Conservation (phyloP, 805 yeast genomes). For the Ogataea minuta region DNA sequence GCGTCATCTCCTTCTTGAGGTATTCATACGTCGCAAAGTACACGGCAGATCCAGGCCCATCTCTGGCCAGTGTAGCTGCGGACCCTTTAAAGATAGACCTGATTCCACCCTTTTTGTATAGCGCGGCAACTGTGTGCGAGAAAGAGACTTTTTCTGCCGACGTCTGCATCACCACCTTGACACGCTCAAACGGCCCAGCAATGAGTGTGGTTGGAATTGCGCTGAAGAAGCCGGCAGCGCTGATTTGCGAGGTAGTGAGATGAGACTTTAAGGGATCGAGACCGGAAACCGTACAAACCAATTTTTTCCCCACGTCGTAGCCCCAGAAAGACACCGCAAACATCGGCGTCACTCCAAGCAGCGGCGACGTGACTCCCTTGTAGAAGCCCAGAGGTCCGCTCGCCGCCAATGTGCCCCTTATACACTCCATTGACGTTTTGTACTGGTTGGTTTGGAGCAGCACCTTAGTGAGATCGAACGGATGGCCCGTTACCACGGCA, state of each 20-base stretch:
- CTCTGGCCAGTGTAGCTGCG: slow-evolving; percentile 88
- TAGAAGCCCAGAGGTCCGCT: slow-evolving; percentile 83
- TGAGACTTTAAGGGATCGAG: slow-evolving; percentile 32
- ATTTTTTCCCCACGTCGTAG: slow-evolving; percentile 84
- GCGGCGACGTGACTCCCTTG: slow-evolving; percentile 91
- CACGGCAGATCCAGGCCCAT: slow-evolving; percentile 95
- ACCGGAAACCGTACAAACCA: slow-evolving; percentile 51
- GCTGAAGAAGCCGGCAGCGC: slow-evolving; percentile 90
- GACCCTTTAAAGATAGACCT: slow-evolving; percentile 88
- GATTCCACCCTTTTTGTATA: slow-evolving; percentile 79
- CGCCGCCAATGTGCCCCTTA: slow-evolving; percentile 62
- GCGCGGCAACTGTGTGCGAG: slow-evolving; percentile 57
- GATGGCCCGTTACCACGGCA: slow-evolving; percentile 95
- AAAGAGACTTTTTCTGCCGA: slow-evolving; percentile 47
- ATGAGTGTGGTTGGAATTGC: slow-evolving; percentile 94
- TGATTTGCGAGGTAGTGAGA: slow-evolving; percentile 66
- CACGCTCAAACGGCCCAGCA: slow-evolving; percentile 97
- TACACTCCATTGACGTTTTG: slow-evolving; percentile 62
- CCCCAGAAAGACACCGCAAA: slow-evolving; percentile 99
- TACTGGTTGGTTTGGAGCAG: slow-evolving; percentile 81
- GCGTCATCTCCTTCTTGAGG: slow-evolving; percentile 61
- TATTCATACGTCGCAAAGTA: slow-evolving; percentile 94
- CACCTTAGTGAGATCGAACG: slow-evolving; percentile 91
- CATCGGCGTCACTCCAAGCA: slow-evolving; percentile 97
- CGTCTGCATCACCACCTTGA: slow-evolving; percentile 87